Evolutionary conservation across 768 basidiomycete genomes (phyloP), one percentile per base, ranked within the genome.

Genomic region (Suillus sp.): DNA sequence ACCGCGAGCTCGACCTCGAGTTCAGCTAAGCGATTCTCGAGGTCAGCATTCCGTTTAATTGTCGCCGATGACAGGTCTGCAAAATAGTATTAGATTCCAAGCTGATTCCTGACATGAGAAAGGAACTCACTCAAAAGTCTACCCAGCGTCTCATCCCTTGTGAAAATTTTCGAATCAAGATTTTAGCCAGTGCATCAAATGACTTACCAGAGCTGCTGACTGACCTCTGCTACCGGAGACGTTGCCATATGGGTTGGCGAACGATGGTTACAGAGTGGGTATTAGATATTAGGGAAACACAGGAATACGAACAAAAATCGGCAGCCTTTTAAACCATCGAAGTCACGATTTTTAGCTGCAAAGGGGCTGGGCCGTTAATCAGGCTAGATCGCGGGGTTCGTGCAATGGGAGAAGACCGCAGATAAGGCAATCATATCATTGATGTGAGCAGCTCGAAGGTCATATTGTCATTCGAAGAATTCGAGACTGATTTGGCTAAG

Each of bases 1-100:
- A 88, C 83, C 22, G 79, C 77, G 32, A 91, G 77, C 74, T 92
- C 90, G 47, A 85, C 77, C 71, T 91, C 89, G 48, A 92, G 80
- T 67, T 90, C 88, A 38, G 82, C 78, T 55, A 91, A 82, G 63
- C 86, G 83, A 56, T 78, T 80, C 75, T 90, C 88, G 22, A 92
- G 79, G 66, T 86, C 85, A 51, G 78, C 71, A 70, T 90, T 89
- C 53, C 84, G 83, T 69, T 86, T 83, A 68, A 90, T 72, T 16
- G 89, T 91, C 53, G 80, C 79, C 43, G 80, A 79, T 45, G 89
- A 90, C 61, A 91, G 82, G 71, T 81, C 90, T 91, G 62, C 34
- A 45, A 62, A 25, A 61, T 43, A 7, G 30, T n/a, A 61, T 70
- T 45, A 68, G 66, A 67, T 59, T 13, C 50, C 48, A 38, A 63